These are phyloP conservation scores for Suhomyces faveliae DNA, from an alignment of 805 yeast genomes.

Conservation along the genomic window DNA sequence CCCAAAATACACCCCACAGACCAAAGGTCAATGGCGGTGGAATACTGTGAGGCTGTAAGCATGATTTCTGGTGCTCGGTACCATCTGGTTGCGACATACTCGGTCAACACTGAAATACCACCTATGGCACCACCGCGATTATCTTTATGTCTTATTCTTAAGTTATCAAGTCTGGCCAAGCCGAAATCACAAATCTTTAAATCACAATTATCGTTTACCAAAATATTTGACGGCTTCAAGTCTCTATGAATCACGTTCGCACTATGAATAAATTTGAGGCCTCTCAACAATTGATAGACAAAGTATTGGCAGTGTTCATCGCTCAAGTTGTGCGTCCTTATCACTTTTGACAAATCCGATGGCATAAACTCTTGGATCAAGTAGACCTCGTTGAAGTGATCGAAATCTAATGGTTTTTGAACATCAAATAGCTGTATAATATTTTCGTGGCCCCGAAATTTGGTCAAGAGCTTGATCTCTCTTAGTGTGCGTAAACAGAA, in stretches of 20 bases:
- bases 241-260: constrained; percentile 77
- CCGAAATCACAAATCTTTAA: constrained; percentile 81
- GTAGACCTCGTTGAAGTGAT: constrained; percentile 68
- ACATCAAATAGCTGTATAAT: constrained; percentile 65
- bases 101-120: constrained; percentile 56
- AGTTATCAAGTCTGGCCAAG: constrained; percentile 53
- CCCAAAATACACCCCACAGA: constrained; percentile 77
- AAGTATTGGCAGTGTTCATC: constrained; percentile 73
- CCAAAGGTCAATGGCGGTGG: constrained; percentile 80
- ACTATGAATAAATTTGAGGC: constrained; percentile 67
- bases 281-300: constrained; percentile 67
- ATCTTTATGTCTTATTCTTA: constrained; percentile 34
- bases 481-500: constrained; percentile 69
- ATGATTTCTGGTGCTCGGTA: constrained; percentile 83
- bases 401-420: constrained; percentile 59
- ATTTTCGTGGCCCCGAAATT: constrained; percentile 69
- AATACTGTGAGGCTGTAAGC: constrained; percentile 69
- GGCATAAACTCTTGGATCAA: constrained; percentile 78
- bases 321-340: constrained; percentile 52
- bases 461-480: constrained; percentile 63
- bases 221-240: constrained; percentile 69
- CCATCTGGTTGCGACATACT: constrained; percentile 85
- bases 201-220: constrained; percentile 70
- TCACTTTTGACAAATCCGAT: constrained; percentile 64
- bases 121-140: constrained; percentile 8